phyloP scores from a whole-genome alignment of 257 asterid genomes.

The Anisodus acutangulus region DNA sequence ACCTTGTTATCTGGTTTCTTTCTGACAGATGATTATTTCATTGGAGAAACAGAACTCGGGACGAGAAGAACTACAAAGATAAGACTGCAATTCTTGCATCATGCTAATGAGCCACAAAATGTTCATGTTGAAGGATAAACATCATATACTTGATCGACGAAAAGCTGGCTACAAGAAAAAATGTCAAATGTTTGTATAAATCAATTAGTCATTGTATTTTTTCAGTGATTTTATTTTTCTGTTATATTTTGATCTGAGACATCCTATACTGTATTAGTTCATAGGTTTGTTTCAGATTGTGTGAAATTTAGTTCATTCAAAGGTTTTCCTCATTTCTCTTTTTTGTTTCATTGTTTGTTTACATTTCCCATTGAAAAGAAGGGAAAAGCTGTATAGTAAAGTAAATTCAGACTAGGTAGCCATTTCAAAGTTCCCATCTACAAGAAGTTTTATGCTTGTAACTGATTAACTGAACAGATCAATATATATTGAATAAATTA shows the following conservation, averaged over 20 bases:
- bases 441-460: background rate
- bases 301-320: background rate
- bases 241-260: background rate
- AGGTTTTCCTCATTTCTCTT: background rate
- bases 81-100: background rate
- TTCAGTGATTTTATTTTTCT: background rate
- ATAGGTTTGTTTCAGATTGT: background rate
- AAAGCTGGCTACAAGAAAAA: constrained; percentile 15
- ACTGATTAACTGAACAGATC: background rate
- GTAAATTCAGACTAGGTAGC: background rate
- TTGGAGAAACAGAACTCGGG: background rate
- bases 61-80: background rate
- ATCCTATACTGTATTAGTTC: background rate
- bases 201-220: background rate
- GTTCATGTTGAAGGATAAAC: background rate
- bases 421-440: background rate
- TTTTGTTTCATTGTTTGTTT: background rate
- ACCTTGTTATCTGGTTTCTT: background rate
- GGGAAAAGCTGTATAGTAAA: background rate
- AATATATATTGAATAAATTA: background rate
- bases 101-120: background rate
- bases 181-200: background rate
- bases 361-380: background rate
- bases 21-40: background rate
- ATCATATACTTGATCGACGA: background rate